Percentiles rank a stretch among this genome's conserved stretches.
Conservation (phyloP, 2,329 filamentous ascomycete genomes). For the Phoma herbarum region DNA sequence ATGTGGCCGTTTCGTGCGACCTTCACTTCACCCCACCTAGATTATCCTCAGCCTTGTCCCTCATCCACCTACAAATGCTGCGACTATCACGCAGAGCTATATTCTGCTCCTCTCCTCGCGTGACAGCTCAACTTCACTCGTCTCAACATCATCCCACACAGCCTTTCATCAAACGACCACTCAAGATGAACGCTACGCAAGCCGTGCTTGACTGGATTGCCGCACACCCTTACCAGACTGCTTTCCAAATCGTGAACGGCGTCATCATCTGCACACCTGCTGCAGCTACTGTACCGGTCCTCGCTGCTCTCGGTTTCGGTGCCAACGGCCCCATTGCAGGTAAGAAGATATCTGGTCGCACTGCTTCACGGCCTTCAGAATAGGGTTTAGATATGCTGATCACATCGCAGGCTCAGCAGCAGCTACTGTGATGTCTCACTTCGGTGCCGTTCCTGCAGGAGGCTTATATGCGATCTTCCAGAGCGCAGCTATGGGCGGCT, state of each 20-base stretch:
- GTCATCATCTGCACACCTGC: conserved; percentile 36
- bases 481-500: conserved; percentile 48
- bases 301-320: conserved; percentile 34
- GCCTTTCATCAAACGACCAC: background rate
- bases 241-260: conserved; percentile 35
- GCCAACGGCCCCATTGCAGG: conserved; percentile 34
- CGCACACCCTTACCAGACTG: conserved; percentile 37
- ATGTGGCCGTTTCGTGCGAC: conserved; percentile 3
- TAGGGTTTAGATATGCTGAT: background rate
- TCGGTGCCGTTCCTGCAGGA: conserved; percentile 33
- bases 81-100: background rate
- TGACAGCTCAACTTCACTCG: background rate
- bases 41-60: conserved; percentile 9
- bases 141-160: too few species aligned
- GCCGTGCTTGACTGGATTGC: conserved; percentile 29
- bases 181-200: conserved; percentile 16
- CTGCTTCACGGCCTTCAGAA: background rate
- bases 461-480: conserved; percentile 37
- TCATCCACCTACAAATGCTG: background rate
- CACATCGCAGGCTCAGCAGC: conserved; percentile 31
- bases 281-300: conserved; percentile 34
- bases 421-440: conserved; percentile 30
- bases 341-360: conserved; percentile 6
- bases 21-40: conserved; percentile 3
- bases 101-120: background rate